phyloP scores from a whole-genome alignment of 371 early-diverging fungal species.

The Choanephora cucurbitarum region DNA sequence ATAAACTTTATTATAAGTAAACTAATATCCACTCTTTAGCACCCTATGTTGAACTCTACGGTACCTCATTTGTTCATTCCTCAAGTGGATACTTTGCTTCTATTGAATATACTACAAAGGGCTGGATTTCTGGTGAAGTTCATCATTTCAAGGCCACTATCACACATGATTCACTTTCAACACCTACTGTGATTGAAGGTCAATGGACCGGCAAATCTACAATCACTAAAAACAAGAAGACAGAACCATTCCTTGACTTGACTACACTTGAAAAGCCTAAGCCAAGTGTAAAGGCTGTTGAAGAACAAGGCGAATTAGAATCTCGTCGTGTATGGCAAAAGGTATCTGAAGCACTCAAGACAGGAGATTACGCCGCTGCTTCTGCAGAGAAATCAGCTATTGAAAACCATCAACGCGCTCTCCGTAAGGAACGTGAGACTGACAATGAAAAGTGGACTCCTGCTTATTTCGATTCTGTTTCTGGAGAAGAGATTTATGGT shows the following conservation, averaged over 20 bases:
- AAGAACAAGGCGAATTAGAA: constrained; percentile 66
- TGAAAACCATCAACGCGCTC: constrained; percentile 72
- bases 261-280: constrained; percentile 44
- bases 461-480: constrained; percentile 47
- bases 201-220: constrained; percentile 70
- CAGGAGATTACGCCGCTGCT: constrained; percentile 69
- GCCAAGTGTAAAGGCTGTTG: constrained; percentile 52
- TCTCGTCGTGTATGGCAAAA: constrained; percentile 75
- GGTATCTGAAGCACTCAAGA: constrained; percentile 68
- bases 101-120: constrained; percentile 75
- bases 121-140: constrained; percentile 82
- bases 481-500: constrained; percentile 48
- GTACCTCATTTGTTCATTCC: constrained; percentile 69
- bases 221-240: constrained; percentile 48
- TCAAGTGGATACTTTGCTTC: constrained; percentile 63
- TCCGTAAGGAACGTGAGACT: constrained; percentile 68
- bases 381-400: constrained; percentile 70
- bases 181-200: constrained; percentile 56
- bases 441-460: constrained; percentile 64
- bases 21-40: constrained; percentile 25
- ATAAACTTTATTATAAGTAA: not conserved
- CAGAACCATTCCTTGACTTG: constrained; percentile 64
- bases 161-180: constrained; percentile 35
- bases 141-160: constrained; percentile 77
- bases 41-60: constrained; percentile 79